These are phyloP conservation scores for Coniosporium uncinatum DNA, from an alignment of 2,329 filamentous ascomycete species.

Conservation along the genomic window DNA sequence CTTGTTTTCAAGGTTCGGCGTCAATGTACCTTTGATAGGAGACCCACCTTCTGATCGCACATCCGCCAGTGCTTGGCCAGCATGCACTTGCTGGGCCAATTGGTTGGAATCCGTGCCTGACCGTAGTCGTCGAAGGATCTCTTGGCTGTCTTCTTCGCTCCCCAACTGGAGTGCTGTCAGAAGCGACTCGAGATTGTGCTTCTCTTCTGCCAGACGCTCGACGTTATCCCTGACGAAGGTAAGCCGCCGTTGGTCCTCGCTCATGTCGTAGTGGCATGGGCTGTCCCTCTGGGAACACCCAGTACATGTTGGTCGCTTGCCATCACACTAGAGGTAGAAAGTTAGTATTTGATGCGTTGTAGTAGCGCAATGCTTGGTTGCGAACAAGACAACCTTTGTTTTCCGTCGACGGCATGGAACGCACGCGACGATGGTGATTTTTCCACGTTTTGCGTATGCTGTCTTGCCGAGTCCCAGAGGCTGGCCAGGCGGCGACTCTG, in stretches of 20 bases:
- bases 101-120: constrained; percentile 7
- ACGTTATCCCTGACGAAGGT: constrained; percentile 15
- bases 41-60: constrained; percentile 5
- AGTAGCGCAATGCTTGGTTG: no score
- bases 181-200: constrained; percentile 10
- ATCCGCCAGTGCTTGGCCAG: constrained; percentile 8
- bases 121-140: constrained; percentile 12
- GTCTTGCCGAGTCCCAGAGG: constrained; percentile 3
- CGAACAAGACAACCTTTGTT: constrained; percentile 13
- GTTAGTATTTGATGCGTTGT: no score
- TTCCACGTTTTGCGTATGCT: constrained; percentile 8
- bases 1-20: no score
- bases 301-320: constrained; percentile 12
- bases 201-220: constrained; percentile 12
- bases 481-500: no score
- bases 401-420: constrained; percentile 14
- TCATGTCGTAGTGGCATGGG: constrained; percentile 15
- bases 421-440: constrained; percentile 17
- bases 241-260: constrained; percentile 14
- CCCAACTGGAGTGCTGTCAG: constrained; percentile 9
- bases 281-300: constrained; percentile 12
- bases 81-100: constrained; percentile 12
- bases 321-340: constrained; percentile 13
- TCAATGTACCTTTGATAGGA: no score
- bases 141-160: constrained; percentile 10